Conservation (phyloP, 2,329 filamentous ascomycete species). For the Botryotinia narcissicola region DNA sequence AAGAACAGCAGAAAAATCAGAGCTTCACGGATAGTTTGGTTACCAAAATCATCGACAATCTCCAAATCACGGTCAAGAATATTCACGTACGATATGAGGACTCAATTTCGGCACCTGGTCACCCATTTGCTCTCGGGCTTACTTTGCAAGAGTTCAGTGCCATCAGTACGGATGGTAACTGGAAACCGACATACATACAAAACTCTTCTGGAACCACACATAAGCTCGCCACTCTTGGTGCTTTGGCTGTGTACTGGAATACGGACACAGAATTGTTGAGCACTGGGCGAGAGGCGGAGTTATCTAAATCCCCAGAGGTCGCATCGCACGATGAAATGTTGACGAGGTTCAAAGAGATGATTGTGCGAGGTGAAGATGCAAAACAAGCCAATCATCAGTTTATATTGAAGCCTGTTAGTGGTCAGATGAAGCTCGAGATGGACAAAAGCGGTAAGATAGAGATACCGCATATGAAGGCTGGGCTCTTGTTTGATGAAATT, state of each 20-base stretch:
- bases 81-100: constrained; percentile 99
- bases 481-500: constrained; percentile 92
- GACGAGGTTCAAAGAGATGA: constrained; percentile 72
- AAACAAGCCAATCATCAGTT: constrained; percentile 70
- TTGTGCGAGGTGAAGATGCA: constrained; percentile 65
- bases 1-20: constrained; percentile 96
- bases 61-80: constrained; percentile 97
- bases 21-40: constrained; percentile 94
- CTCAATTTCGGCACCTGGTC: constrained; percentile 88
- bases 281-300: constrained; percentile 70
- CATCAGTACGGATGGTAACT: constrained; percentile 90
- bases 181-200: constrained; percentile 95
- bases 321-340: constrained; percentile 76
- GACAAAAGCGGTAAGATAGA: constrained; percentile 85
- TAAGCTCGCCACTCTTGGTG: constrained; percentile 88
- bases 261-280: constrained; percentile 85
- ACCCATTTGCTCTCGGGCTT: constrained; percentile 89
- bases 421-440: constrained; percentile 89
- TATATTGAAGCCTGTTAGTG: constrained; percentile 92
- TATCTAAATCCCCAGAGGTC: constrained; percentile 55
- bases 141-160: constrained; percentile 97
- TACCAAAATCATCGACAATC: constrained; percentile 96
- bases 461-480: constrained; percentile 83
- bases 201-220: constrained; percentile 79
- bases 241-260: constrained; percentile 96